Percentiles rank a stretch among this genome's conserved stretches.
phyloP scores from a whole-genome alignment of 1,284 basidiomycete species.

The Polyporus tsugae region DNA sequence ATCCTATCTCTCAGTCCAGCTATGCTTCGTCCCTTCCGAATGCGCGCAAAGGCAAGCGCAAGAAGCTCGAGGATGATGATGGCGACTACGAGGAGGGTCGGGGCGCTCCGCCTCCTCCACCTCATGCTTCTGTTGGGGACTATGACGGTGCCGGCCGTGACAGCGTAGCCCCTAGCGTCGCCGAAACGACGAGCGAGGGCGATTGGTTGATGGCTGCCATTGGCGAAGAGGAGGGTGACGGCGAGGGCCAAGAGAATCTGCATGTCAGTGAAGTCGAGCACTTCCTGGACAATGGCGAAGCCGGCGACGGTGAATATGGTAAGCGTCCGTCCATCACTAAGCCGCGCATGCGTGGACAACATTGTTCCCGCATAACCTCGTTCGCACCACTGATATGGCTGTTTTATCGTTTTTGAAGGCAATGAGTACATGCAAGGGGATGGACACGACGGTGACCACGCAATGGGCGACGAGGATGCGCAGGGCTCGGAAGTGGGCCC shows the following conservation, averaged over 20 bases:
- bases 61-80: constrained; percentile 86
- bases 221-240: constrained; percentile 64
- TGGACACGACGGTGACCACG: constrained; percentile 44
- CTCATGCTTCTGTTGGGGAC: constrained; percentile 47
- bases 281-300: constrained; percentile 45
- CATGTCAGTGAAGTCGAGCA: constrained; percentile 54
- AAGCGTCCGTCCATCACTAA: constrained; percentile 48
- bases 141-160: constrained; percentile 59
- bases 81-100: constrained; percentile 76
- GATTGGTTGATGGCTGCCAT: constrained; percentile 90
- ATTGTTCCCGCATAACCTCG: constrained; percentile 39
- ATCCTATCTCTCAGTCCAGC: constrained; percentile 64
- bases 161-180: constrained; percentile 73
- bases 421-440: constrained; percentile 51
- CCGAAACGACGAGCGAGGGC: constrained; percentile 75
- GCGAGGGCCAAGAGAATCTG: constrained; percentile 54
- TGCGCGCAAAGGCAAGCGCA: constrained; percentile 80
- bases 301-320: constrained; percentile 54
- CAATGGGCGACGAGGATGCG: constrained; percentile 40
- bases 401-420: constrained; percentile 55
- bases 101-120: constrained; percentile 69
- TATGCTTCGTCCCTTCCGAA: constrained; percentile 57
- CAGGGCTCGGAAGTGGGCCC: constrained; percentile 40
- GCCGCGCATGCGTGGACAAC: constrained; percentile 43
- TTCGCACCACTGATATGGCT: constrained; percentile 64